Conservation (phyloP, 441 rosid genomes). For the Gossypium schwendimanii region DNA sequence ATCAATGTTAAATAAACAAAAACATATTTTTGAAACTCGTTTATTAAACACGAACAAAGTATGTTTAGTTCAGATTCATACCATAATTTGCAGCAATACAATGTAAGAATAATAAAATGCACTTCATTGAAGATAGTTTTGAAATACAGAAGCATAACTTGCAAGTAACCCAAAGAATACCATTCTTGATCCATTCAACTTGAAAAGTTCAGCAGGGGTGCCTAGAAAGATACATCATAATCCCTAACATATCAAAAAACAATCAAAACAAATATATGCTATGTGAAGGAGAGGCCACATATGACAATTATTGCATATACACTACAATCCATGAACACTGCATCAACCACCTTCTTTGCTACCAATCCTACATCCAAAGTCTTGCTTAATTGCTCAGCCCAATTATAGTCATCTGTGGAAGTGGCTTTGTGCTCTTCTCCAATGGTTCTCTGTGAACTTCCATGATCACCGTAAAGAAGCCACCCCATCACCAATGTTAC, state of each 20-base stretch:
- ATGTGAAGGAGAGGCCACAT: slow-evolving; percentile 45
- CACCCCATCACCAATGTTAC: slow-evolving; percentile 40
- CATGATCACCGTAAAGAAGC: slow-evolving; percentile 30
- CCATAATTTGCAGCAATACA: too few species aligned
- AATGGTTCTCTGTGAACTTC: slow-evolving; percentile 17
- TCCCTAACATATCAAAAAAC: background rate
- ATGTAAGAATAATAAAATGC: too few species aligned
- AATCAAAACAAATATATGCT: slow-evolving; percentile 12
- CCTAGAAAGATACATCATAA: background rate
- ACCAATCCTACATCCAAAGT: slow-evolving; percentile 55
- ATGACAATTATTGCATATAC: slow-evolving; percentile 47
- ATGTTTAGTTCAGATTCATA: too few species aligned
- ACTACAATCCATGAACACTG: slow-evolving; percentile 62
- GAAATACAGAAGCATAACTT: background rate
- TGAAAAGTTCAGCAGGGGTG: background rate
- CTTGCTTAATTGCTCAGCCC: slow-evolving; percentile 54
- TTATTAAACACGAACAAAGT: too few species aligned
- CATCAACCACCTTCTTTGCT: slow-evolving; percentile 56
- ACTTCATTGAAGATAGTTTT: background rate
- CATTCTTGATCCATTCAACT: background rate
- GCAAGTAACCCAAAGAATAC: background rate
- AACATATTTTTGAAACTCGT: too few species aligned
- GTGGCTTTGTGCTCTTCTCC: slow-evolving; percentile 23
- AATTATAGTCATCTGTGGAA: slow-evolving; percentile 28
- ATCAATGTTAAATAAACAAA: too few species aligned